phyloP scores from a whole-genome alignment of 441 rosid genomes.

The Gossypium trilobum region DNA sequence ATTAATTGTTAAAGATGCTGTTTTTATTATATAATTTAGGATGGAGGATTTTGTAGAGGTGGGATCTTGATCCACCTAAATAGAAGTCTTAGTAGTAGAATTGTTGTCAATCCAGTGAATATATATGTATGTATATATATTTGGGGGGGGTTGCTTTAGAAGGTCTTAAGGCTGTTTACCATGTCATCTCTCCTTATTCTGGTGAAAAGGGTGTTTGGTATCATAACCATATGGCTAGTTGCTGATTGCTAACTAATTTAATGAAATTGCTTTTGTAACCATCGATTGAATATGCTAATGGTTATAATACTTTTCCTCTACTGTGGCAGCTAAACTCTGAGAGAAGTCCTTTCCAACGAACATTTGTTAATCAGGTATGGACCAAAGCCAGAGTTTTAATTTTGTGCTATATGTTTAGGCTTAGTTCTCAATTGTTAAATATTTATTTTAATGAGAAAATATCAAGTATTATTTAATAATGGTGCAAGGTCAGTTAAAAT shows the following conservation, averaged over 20 bases:
- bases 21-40: not conserved
- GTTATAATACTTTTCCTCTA: not conserved
- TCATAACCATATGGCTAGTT: not conserved
- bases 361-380: constrained; percentile 84
- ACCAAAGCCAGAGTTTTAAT: not conserved
- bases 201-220: not conserved
- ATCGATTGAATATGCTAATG: constrained; percentile 14
- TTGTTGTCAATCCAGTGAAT: not conserved
- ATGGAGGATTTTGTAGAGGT: not conserved
- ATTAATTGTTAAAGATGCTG: not conserved
- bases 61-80: not conserved
- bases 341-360: constrained; percentile 87
- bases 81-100: not conserved
- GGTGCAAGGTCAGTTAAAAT: not conserved
- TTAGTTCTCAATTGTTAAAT: not conserved
- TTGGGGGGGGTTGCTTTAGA: not conserved
- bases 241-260: not conserved
- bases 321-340: constrained; percentile 67
- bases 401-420: not conserved
- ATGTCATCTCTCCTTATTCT: constrained; percentile 3
- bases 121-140: too few species aligned
- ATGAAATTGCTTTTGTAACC: not conserved
- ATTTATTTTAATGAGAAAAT: not conserved
- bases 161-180: not conserved
- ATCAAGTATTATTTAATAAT: not conserved